Evolutionary conservation across 345 rosid species (phyloP).

Genomic region (Dovyalis caffra): DNA sequence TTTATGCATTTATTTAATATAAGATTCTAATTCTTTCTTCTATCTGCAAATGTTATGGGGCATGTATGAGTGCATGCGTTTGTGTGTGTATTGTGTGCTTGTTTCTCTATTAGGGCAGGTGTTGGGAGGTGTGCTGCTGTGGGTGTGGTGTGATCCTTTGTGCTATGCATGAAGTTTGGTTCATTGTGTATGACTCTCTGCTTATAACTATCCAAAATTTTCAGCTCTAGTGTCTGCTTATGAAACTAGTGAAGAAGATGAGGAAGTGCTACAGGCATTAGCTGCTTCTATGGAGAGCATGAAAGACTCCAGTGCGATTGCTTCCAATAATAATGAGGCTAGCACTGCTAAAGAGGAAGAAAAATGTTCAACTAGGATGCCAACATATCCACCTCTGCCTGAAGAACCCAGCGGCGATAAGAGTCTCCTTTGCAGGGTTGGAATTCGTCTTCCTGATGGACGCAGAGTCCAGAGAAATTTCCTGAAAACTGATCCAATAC

Average conservation of each 20-base stretch:
- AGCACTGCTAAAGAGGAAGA: constrained; percentile 39
- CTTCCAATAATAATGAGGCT: constrained; percentile 20
- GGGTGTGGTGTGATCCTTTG: not conserved
- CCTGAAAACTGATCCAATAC: constrained; percentile 67
- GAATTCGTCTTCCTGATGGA: constrained; percentile 93
- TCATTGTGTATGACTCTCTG: not conserved
- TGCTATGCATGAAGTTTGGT: not conserved
- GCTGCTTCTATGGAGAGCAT: constrained; percentile 61
- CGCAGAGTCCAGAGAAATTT: constrained; percentile 84
- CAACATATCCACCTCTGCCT: constrained; percentile 74
- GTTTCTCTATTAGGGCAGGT: not conserved
- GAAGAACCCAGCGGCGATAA: constrained; percentile 87
- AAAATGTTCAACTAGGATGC: constrained; percentile 34
- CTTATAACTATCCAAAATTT: constrained; percentile 3
- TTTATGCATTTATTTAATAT: not conserved
- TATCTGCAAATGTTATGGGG: not conserved
- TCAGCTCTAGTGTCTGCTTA: constrained; percentile 27
- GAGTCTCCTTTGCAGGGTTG: constrained; percentile 77
- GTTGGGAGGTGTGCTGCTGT: not conserved
- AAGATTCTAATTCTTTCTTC: not conserved
- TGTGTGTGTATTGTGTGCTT: not conserved
- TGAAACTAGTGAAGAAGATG: constrained; percentile 52
- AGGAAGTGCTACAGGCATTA: constrained; percentile 57
- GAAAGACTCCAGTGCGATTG: constrained; percentile 31
- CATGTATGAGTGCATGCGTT: not conserved